A percentile compares a stretch with the other conserved stretches of the same genome.
These are phyloP conservation scores for Phytophthora europaea DNA, from an alignment of 352 stramenopile genomes.

Conservation along the genomic window DNA sequence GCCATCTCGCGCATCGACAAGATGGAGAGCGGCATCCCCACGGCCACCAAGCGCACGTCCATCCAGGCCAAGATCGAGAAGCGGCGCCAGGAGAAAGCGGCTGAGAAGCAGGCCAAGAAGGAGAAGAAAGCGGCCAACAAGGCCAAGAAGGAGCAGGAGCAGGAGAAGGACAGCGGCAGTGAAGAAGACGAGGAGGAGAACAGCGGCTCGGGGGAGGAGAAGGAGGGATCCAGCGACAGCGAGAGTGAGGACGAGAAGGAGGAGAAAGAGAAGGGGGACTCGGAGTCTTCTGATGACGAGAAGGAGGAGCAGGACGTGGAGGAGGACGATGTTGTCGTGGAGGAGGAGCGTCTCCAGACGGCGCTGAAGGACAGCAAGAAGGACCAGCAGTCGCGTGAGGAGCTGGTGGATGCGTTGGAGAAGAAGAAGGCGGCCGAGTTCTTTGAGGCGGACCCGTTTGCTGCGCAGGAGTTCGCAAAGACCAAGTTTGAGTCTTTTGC, in stretches of 20 bases:
- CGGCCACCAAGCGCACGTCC: slow-evolving; percentile 78
- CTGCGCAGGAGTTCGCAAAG: slow-evolving; percentile 80
- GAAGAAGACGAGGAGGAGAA: slow-evolving; percentile 37
- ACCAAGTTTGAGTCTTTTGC: slow-evolving; percentile 95
- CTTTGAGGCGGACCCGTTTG: slow-evolving; percentile 85
- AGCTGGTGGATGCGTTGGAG: slow-evolving; percentile 82
- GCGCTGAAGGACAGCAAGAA: slow-evolving; percentile 74
- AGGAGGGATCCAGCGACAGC: slow-evolving; percentile 27
- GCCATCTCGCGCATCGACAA: slow-evolving; percentile 88
- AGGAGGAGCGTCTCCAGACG: slow-evolving; percentile 77
- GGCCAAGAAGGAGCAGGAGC: slow-evolving; percentile 46
- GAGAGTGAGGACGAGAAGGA: slow-evolving; percentile 44
- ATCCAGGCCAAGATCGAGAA: slow-evolving; percentile 91
- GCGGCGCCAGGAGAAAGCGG: slow-evolving; percentile 76
- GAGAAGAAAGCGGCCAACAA: slow-evolving; percentile 60
- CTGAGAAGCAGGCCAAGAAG: slow-evolving; percentile 64
- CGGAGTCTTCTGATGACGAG: slow-evolving; percentile 42
- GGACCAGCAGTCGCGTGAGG: slow-evolving; percentile 57
- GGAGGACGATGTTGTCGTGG: slow-evolving; percentile 74
- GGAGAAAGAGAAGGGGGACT: slow-evolving; percentile 32
- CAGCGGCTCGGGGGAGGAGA: slow-evolving; percentile 9
- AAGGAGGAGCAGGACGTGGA: slow-evolving; percentile 58
- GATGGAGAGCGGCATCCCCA: slow-evolving; percentile 69
- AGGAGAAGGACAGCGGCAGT: slow-evolving; percentile 25
- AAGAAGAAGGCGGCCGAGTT: slow-evolving; percentile 85